Evolutionary conservation across 2,329 filamentous ascomycete species (phyloP).

Genomic region (Colletotrichum tabaci): DNA sequence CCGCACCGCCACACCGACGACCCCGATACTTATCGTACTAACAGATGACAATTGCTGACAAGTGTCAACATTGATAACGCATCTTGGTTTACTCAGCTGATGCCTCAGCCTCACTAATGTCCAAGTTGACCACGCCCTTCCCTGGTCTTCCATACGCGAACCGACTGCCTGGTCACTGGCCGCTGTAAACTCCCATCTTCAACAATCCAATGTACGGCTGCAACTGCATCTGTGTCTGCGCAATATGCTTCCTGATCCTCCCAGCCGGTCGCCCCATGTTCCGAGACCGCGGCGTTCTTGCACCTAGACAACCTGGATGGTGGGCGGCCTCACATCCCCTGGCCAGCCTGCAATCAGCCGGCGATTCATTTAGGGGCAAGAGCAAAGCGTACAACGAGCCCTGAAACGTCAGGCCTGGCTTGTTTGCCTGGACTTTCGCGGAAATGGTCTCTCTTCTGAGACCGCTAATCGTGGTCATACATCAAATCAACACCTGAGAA

Average conservation of each 20-base stretch:
- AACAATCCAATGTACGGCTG: background rate
- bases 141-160: slow-evolving; percentile 30
- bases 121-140: slow-evolving; percentile 3
- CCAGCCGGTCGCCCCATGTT: background rate
- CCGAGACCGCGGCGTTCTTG: background rate
- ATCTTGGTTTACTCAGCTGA: slow-evolving; percentile 23
- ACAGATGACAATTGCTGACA: slow-evolving; percentile 24
- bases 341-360: background rate
- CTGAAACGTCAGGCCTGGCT: background rate
- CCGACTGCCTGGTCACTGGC: background rate
- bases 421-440: background rate
- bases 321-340: background rate
- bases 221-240: background rate
- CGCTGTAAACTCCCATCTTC: background rate
- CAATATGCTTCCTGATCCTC: background rate
- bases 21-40: background rate
- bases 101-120: slow-evolving; percentile 25
- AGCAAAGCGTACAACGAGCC: background rate
- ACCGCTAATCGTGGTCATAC: background rate
- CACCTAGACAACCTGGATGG: background rate
- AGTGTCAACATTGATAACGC: slow-evolving; percentile 30
- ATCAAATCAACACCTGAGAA: background rate
- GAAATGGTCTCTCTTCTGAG: no score
- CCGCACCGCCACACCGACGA: slow-evolving; percentile 29
- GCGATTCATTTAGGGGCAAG: background rate